phyloP scores from a whole-genome alignment of 495 filamentous ascomycete species.

The Xylaria venustula region DNA sequence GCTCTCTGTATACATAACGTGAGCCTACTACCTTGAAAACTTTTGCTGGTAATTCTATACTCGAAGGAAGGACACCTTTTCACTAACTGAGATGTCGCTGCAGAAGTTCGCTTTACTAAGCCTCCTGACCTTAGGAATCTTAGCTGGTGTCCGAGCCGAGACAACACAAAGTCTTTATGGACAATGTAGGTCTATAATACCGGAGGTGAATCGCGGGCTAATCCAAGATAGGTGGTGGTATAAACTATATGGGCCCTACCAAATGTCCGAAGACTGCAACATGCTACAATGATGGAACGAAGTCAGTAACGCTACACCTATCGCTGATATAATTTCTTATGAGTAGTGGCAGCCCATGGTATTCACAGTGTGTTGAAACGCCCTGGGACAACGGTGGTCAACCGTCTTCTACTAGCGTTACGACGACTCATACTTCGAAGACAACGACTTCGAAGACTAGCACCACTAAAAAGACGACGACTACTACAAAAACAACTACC shows the following conservation, averaged over 20 bases:
- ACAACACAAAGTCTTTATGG: constrained; percentile 1
- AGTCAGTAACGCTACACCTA: not conserved
- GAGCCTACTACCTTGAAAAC: not conserved
- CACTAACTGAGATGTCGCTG: not conserved
- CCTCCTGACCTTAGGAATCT: not conserved
- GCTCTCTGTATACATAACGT: not conserved
- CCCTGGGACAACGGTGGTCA: constrained; percentile 6
- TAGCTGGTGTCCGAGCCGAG: not conserved
- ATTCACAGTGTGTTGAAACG: constrained; percentile 1
- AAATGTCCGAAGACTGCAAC: not conserved
- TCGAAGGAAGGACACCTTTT: not conserved
- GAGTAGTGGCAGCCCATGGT: not conserved
- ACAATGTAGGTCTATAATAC: not conserved
- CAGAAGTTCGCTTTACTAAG: not conserved
- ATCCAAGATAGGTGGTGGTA: not conserved
- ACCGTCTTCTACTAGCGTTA: not conserved
- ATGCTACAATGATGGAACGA: not conserved
- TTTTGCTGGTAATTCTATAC: not conserved
- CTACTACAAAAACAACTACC: not conserved
- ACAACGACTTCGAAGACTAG: not conserved
- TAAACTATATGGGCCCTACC: constrained; percentile 4
- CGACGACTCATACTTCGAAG: constrained; percentile 1
- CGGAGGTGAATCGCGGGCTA: not conserved
- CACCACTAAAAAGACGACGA: not conserved
- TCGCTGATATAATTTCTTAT: not conserved